These are phyloP conservation scores for Austroboletus niveus DNA, from an alignment of 1,284 basidiomycete species.

Conservation along the genomic window DNA sequence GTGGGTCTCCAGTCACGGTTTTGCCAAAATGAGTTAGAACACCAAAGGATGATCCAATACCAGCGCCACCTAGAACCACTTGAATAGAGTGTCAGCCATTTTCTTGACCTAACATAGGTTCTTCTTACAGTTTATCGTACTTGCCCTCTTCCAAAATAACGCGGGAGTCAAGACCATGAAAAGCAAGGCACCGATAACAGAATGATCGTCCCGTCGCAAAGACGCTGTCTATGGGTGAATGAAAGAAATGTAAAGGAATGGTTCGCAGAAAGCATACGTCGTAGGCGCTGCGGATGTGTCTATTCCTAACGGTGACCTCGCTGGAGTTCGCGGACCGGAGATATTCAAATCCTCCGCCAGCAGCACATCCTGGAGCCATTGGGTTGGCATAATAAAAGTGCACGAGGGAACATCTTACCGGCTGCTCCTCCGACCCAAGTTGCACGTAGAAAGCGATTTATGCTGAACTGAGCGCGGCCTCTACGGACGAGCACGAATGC, in stretches of 20 bases:
- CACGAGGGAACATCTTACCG: conserved; percentile 31
- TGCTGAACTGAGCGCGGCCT: conserved; percentile 50
- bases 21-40: conserved; percentile 53
- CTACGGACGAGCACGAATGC: conserved; percentile 51
- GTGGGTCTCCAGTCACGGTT: conserved; percentile 49
- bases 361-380: conserved; percentile 30
- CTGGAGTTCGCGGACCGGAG: conserved; percentile 41
- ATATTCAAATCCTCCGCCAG: conserved; percentile 47
- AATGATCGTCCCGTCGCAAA: conserved; percentile 63
- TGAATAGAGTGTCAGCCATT: neutral
- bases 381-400: neutral
- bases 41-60: conserved; percentile 61
- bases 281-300: conserved; percentile 47
- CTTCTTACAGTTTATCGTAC: conserved; percentile 51
- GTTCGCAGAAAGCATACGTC: conserved; percentile 42
- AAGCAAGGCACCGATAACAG: conserved; percentile 65
- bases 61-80: conserved; percentile 71
- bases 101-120: neutral
- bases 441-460: conserved; percentile 62
- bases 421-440: conserved; percentile 65
- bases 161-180: conserved; percentile 62
- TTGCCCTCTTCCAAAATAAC: conserved; percentile 65
- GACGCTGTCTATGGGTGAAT: conserved; percentile 44
- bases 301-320: conserved; percentile 37
- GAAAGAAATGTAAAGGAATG: neutral